Percentiles rank a stretch among this genome's conserved stretches.
Conservation (phyloP, 1,284 basidiomycete genomes). For the Phaffia rhodozyma region DNA sequence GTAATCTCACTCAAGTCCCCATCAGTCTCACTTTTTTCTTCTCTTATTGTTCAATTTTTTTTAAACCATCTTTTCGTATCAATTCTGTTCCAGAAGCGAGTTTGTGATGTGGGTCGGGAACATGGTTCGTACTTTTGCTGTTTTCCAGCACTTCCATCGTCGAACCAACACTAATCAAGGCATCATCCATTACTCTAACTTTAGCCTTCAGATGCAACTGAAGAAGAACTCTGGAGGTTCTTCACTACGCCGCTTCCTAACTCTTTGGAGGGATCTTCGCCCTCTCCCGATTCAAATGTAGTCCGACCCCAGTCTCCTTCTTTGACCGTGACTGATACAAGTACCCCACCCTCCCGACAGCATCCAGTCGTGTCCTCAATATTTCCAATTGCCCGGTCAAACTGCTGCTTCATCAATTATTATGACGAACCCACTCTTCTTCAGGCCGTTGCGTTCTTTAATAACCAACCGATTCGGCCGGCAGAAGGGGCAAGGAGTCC, state of each 20-base stretch:
- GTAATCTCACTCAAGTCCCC: no score
- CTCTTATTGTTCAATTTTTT: no score
- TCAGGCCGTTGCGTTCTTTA: slow-evolving; percentile 58
- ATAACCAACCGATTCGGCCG: slow-evolving; percentile 28
- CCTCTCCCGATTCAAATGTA: background rate
- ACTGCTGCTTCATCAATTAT: slow-evolving; percentile 88
- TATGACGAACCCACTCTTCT: slow-evolving; percentile 51
- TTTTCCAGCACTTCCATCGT: no score
- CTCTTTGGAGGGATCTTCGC: background rate
- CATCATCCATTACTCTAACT: no score
- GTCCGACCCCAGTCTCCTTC: background rate
- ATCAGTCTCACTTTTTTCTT: no score
- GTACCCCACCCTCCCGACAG: background rate
- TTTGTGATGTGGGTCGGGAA: no score
- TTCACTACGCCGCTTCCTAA: slow-evolving; percentile 45
- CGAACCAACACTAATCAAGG: no score
- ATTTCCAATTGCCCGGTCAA: slow-evolving; percentile 82
- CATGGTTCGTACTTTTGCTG: no score
- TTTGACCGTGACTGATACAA: background rate
- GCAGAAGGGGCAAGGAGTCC: slow-evolving; percentile 58
- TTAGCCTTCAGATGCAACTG: slow-evolving; percentile 50
- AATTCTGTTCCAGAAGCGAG: no score
- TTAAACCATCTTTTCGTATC: no score
- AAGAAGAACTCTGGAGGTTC: slow-evolving; percentile 79
- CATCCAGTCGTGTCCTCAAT: slow-evolving; percentile 63